Base-by-base conservation (phyloP, 352 stramenopile species). In the Phytophthora fragariae region DNA sequence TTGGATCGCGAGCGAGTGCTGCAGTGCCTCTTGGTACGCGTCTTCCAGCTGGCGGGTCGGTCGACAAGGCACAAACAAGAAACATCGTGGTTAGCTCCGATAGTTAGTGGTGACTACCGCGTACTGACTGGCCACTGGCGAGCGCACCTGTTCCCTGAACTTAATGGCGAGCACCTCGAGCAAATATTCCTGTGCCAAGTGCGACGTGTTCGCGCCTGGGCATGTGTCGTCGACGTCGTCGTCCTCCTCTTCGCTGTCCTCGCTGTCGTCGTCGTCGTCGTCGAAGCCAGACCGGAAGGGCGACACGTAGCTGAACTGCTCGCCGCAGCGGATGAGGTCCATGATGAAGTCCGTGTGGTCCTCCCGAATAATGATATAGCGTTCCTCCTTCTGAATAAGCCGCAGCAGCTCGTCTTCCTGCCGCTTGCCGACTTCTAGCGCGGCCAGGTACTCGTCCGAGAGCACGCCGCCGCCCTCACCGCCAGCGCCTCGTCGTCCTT, bases 331-430 rank as follows among this genome's bases (percentile, higher is more conserved):
- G 33, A 94, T 92, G 53, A 94, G 57, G 70, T 94, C 82, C 75
- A 91, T 90, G 71, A 94, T 92, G 57, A 94, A 92, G 39, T 92
- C 84, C 33, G 83, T 85, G 73, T 94, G 87, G 57, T 92, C 83
- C 52, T 94, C 87, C 57, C 84, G 82, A 79, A 94, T 92, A 82
- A 94, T 90, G 75, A 94, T 92, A 79, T 88, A 94, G 62, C 87
- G 85, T 72, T 94, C 87, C 55, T 94, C 86, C 64, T 89, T 92
- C 65, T 92, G 85, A 58, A 92, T 89, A 70, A 94, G 74, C 70
- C 86, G 83, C 75, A 93, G 47, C 39, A 93, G 52, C 65, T 92
- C 86, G 58, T 89, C 83, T 67, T 93, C 84, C 62, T 91, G 83
- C 15, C 82, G 83, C 64, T 89, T 88, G 12, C 82, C 80, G 7